A percentile compares a stretch with the other conserved stretches of the same genome.
These are phyloP conservation scores for Penicillium sp. DNA, from an alignment of 2,329 filamentous ascomycete species.

Conservation along the genomic window DNA sequence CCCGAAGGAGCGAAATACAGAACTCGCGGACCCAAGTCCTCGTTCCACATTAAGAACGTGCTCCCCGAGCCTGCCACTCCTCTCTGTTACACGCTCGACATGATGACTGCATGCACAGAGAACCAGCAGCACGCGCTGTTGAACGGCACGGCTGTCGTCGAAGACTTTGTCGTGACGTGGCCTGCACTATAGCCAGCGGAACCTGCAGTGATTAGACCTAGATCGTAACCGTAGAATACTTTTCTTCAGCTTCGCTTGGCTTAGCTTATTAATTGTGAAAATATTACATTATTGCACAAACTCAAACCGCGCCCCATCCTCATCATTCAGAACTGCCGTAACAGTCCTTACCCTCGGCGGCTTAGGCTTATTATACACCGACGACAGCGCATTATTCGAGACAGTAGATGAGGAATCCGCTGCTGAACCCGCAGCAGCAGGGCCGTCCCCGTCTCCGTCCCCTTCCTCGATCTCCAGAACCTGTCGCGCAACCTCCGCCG, in stretches of 20 bases:
- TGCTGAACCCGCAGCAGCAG: too few species aligned
- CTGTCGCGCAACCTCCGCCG: neutral
- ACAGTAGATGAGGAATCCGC: too few species aligned
- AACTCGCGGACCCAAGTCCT: constrained; percentile 3
- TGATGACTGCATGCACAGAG: constrained; percentile 6
- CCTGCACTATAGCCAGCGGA: neutral
- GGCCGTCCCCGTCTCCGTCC: neutral
- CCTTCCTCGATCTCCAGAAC: neutral
- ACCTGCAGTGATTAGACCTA: too few species aligned
- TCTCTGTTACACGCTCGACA: constrained; percentile 6
- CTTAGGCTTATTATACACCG: too few species aligned
- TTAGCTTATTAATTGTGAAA: neutral
- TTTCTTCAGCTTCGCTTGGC: neutral
- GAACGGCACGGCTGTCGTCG: constrained; percentile 9
- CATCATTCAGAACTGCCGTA: neutral
- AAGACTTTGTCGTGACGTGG: constrained; percentile 1
- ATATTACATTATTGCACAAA: neutral
- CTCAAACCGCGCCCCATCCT: neutral
- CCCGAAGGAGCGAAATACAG: neutral
- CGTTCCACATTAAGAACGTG: constrained; percentile 6
- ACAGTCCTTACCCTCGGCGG: neutral
- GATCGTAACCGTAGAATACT: too few species aligned
- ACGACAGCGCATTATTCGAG: neutral
- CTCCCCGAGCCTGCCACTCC: neutral
- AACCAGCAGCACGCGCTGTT: neutral